Evolutionary conservation across 2,329 filamentous ascomycete species (phyloP).

Genomic region (Ampelomyces quisqualis): DNA sequence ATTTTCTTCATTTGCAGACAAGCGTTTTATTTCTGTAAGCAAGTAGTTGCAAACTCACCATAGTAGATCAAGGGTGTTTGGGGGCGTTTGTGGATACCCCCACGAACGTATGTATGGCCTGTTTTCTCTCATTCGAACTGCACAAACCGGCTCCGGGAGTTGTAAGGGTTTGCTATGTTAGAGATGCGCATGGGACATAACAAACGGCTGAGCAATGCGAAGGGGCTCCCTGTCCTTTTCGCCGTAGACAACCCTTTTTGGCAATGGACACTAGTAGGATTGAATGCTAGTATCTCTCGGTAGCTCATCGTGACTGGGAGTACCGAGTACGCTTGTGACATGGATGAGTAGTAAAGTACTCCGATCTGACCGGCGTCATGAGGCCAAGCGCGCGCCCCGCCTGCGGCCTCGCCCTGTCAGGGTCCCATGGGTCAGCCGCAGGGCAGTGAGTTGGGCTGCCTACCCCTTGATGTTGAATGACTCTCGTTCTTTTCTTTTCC

Average conservation of each 20-base stretch:
- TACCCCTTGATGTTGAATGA: too few relatives aligned
- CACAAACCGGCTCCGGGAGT: conserved; percentile 4
- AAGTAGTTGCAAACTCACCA: conserved; percentile 6
- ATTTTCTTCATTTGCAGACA: conserved; percentile 10
- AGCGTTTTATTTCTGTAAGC: conserved; percentile 13
- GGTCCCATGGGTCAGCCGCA: conserved; percentile 24
- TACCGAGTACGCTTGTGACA: too few relatives aligned
- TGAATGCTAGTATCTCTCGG: too few relatives aligned
- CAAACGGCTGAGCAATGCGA: too few relatives aligned
- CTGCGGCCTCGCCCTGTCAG: conserved; percentile 7
- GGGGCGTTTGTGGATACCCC: conserved; percentile 33
- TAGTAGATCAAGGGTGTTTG: conserved; percentile 16
- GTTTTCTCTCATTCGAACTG: conserved; percentile 19
- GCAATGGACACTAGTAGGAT: too few relatives aligned
- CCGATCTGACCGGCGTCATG: conserved; percentile 21
- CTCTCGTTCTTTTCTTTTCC: conserved; percentile 7
- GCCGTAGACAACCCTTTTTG: too few relatives aligned
- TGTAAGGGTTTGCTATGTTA: too few relatives aligned
- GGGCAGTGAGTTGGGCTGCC: too few relatives aligned
- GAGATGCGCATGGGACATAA: too few relatives aligned
- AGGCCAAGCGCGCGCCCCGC: conserved; percentile 22
- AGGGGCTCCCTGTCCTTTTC: too few relatives aligned
- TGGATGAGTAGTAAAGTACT: too few relatives aligned
- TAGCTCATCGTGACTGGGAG: too few relatives aligned
- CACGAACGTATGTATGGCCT: conserved; percentile 19